Evolutionary conservation across 768 basidiomycete species (phyloP), one percentile per base, ranked within the genome.

Genomic region (Tricholoma saponaceum): DNA sequence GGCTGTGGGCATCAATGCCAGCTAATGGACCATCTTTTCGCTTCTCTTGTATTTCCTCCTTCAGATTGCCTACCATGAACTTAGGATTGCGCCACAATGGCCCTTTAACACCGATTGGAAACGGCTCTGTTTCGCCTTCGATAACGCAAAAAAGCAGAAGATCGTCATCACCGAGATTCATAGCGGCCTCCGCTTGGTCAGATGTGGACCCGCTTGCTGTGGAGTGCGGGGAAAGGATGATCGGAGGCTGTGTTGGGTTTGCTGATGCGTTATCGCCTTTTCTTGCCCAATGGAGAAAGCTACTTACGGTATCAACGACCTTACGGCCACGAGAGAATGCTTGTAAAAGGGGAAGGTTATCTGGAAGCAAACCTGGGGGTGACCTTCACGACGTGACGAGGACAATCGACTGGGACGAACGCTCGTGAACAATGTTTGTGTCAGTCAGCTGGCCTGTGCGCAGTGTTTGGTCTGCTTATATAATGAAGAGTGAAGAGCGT

Each of bases 111-210:
- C 14, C 37, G 30, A 58, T 58, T 18, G 26, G 37, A 58, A 58
- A 58, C 51, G 16, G n/a, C 56, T 58, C 56, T 1, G 56, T 52
- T 58, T 58, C 56, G 41, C 56, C 56, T 58, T 58, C 51, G 56
- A 58, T 58, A 44, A 58, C 10, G 51, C 56, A 58, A 52, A 44
- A 23, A 58, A 58, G 56, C 56, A 16, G 56, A 52, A 58, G 56
- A 58, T 58, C 56, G 35, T 52, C 56, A 37, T 51, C 30, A 32
- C 30, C 30, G 30, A 57, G 50, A 43, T 57, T 41, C 50, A 52
- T 57, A 57, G 56, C 26, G 55, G 35, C 26, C 51, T 25, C 22
- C 47, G 37, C 51, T 52, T 52, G 28, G 51, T 52, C 51, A 52
- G 51, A 52, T 28, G 37, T 52, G 25, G 51, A 52, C 51, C 37